Base-by-base conservation (phyloP, 371 early-diverging fungal species). In the Mortierella sp. region DNA sequence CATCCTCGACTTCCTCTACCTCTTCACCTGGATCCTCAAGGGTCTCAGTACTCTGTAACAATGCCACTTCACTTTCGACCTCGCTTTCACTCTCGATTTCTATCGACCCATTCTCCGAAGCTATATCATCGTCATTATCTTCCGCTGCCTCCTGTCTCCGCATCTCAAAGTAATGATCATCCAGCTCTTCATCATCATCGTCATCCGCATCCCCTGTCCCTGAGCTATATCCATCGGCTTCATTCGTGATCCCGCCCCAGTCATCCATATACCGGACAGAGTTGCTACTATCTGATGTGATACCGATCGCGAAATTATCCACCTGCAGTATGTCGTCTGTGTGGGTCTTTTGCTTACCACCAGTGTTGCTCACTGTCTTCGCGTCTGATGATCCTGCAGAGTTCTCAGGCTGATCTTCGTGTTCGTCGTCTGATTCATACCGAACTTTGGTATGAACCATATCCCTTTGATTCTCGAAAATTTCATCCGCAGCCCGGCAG, bases 381-480 rank as follows among this genome's bases (percentile, higher is more conserved):
- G 21, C 44, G 14, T 21, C 27, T 42, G 24, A 17, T n/a, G 17
- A 11, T 30, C 44, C 26, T 17, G 19, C 34, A 19, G 46, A 27
- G 7, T 37, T 44, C 28, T 8, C 2, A 4, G 41, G 41, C 0
- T 28, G 47, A 28, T 46, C 42, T 0, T 57, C 59, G 0, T 42
- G 51, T 0, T 60, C 73, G 14, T 54, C 75, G 11, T 75, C 75
- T 6, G 75, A 64, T 52, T 69, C 75, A 30, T 68, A 75, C 39
- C 75, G 75, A 21, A 60, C 60, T 30, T 59, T 58, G 21, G 67
- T 48, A 19, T 68, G 50, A 0, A 75, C 69, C 48, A 50, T 41
- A 47, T 75, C 69, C 27, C 60, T 43, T 37, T 75, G 69, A 24
- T 64, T 49, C 56, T 75, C 75, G 39, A 75, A 61, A 6, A 75